A percentile compares a stretch with the other conserved stretches of the same genome.
Conservation (phyloP, 2,329 filamentous ascomycete species). For the Metarhizium brunneum region DNA sequence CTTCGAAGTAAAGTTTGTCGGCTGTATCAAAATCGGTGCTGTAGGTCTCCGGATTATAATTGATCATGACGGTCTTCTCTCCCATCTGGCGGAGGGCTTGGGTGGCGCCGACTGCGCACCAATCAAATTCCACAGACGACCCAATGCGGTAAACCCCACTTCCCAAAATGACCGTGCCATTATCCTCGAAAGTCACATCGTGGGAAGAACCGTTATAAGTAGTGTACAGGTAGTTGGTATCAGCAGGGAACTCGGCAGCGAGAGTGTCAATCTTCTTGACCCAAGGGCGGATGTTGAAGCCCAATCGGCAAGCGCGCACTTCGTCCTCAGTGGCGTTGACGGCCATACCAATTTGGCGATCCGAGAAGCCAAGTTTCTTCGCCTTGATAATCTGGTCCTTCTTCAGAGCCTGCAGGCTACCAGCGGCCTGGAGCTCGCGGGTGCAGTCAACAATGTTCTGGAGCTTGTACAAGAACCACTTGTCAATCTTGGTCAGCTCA, state of each 20-base stretch:
- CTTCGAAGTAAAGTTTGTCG: conserved; percentile 93
- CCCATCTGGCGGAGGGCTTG: conserved; percentile 75
- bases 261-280: conserved; percentile 98
- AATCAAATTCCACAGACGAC: conserved; percentile 96
- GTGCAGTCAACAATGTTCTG: conserved; percentile 93
- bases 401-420: conserved; percentile 74
- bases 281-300: conserved; percentile 85
- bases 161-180: conserved; percentile 81
- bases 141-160: conserved; percentile 97
- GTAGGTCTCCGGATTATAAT: conserved; percentile 77
- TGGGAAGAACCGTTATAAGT: conserved; percentile 95
- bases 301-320: conserved; percentile 74
- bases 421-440: conserved; percentile 73
- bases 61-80: conserved; percentile 98
- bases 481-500: conserved; percentile 95
- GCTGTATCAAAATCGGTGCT: conserved; percentile 80
- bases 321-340: conserved; percentile 82
- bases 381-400: conserved; percentile 82
- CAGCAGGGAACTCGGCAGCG: conserved; percentile 89
- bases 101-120: conserved; percentile 90
- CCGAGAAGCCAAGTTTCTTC: conserved; percentile 97
- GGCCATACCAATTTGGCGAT: conserved; percentile 84
- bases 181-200: conserved; percentile 89
- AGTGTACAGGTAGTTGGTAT: conserved; percentile 94
- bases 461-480: conserved; percentile 98